Evolutionary conservation across 2,329 filamentous ascomycete species (phyloP).

Genomic region (Penicillium sp.): DNA sequence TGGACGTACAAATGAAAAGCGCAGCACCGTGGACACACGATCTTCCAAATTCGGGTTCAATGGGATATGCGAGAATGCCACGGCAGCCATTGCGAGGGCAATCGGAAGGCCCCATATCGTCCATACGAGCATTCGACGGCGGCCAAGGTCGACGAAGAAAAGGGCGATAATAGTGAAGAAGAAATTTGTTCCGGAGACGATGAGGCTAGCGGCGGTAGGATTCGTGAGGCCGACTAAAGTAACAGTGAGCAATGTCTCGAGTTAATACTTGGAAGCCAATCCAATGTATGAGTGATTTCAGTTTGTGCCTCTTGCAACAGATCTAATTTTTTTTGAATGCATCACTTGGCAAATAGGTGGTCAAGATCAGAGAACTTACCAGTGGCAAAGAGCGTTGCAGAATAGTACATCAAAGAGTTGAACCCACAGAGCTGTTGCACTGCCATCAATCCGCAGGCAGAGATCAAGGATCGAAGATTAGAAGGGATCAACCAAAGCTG

Average conservation of each 20-base stretch:
- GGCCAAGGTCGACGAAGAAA: constrained; percentile 53
- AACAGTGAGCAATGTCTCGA: too few relatives aligned
- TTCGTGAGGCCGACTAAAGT: background rate
- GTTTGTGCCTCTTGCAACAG: too few relatives aligned
- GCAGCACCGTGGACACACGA: background rate
- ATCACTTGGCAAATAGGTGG: too few relatives aligned
- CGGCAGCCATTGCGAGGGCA: constrained; percentile 49
- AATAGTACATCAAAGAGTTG: constrained; percentile 49
- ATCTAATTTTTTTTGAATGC: too few relatives aligned
- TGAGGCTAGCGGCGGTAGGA: background rate
- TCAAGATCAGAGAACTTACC: background rate
- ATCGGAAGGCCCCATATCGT: constrained; percentile 53
- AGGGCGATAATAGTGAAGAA: constrained; percentile 45
- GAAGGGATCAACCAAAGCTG: constrained; percentile 52
- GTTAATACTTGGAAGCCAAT: too few relatives aligned
- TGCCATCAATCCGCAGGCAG: constrained; percentile 60
- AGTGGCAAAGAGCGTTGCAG: background rate
- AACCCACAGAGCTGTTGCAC: constrained; percentile 57
- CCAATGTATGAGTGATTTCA: too few relatives aligned
- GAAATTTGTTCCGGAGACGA: background rate
- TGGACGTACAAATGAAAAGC: background rate
- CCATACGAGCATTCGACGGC: constrained; percentile 46
- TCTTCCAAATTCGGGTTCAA: constrained; percentile 47
- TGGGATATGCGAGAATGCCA: constrained; percentile 56
- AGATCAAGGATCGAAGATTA: constrained; percentile 50